Conservation (phyloP, 1,284 basidiomycete genomes). For the Kalmanozyma brasiliensis region DNA sequence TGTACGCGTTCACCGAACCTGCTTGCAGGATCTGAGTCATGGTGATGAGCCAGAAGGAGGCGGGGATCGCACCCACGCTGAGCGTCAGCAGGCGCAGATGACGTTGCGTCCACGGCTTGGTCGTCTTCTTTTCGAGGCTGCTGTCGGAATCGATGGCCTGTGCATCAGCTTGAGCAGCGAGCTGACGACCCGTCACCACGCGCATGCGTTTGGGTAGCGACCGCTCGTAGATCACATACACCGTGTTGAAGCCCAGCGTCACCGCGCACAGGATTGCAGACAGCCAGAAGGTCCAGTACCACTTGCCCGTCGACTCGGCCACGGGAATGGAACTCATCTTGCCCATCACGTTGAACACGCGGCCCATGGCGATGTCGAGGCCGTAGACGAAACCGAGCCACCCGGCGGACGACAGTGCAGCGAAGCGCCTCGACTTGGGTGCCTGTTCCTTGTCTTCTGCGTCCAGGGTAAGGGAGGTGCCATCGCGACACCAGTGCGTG, state of each 20-base stretch:
- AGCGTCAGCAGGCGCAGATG: constrained; percentile 13
- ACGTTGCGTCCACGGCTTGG: constrained; percentile 14
- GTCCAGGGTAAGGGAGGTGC: background rate
- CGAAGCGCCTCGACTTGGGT: constrained; percentile 1
- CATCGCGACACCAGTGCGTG: constrained; percentile 44
- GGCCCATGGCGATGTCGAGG: constrained; percentile 65
- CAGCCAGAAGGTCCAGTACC: constrained; percentile 69
- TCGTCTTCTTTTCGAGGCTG: constrained; percentile 3
- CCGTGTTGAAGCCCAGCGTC: constrained; percentile 59
- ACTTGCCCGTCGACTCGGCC: constrained; percentile 66
- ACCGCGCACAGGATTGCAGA: constrained; percentile 63
- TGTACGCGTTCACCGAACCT: constrained; percentile 68
- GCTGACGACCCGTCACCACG: constrained; percentile 53
- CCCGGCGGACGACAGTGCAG: constrained; percentile 17
- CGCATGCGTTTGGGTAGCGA: constrained; percentile 63
- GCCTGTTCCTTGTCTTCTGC: constrained; percentile 1
- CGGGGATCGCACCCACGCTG: constrained; percentile 43
- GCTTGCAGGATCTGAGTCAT: constrained; percentile 66
- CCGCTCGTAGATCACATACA: constrained; percentile 67
- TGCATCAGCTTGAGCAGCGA: constrained; percentile 17
- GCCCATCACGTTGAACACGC: constrained; percentile 51
- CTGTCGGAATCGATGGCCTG: background rate
- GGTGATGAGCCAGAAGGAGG: constrained; percentile 63
- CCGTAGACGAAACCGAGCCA: constrained; percentile 58
- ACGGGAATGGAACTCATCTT: constrained; percentile 67